A percentile compares a stretch with the other conserved stretches of the same genome.
phyloP scores from a whole-genome alignment of 139 green algal species.

The Haematococcus lacustris region DNA sequence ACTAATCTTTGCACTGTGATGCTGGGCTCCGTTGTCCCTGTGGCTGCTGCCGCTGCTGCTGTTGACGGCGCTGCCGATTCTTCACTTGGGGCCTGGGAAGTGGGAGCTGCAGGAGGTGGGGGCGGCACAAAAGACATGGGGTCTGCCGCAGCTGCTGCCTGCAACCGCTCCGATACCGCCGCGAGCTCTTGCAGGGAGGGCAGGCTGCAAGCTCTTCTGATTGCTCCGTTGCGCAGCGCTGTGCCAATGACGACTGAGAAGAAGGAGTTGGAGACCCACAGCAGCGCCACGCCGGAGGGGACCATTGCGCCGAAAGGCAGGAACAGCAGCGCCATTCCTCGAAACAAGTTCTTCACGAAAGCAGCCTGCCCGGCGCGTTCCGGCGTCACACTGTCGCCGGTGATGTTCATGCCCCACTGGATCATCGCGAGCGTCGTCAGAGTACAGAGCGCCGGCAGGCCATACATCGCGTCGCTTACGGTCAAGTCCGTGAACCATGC shows the following conservation, averaged over 20 bases:
- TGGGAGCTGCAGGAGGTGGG: not conserved
- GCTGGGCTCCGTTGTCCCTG: no score
- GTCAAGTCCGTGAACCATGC: conserved; percentile 86
- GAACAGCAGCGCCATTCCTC: conserved; percentile 37
- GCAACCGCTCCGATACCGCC: not conserved
- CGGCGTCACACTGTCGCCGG: conserved; percentile 54
- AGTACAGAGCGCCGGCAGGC: conserved; percentile 64
- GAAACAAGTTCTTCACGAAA: conserved; percentile 4
- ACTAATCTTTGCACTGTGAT: no score
- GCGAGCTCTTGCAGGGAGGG: conserved; percentile 7
- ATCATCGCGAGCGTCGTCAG: conserved; percentile 66
- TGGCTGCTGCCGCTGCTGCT: not conserved
- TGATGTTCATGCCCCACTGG: conserved; percentile 48
- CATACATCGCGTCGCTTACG: conserved; percentile 63
- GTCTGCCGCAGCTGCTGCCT: not conserved
- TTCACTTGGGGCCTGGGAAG: not conserved
- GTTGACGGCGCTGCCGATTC: not conserved
- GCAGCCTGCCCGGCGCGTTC: not conserved
- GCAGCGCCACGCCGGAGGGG: conserved; percentile 34
- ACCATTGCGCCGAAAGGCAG: conserved; percentile 56
- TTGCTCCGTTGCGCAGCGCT: not conserved
- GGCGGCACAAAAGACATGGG: not conserved
- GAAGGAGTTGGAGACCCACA: conserved; percentile 39
- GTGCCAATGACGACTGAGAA: conserved; percentile 6
- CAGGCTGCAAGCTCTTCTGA: conserved; percentile 12